phyloP scores from a whole-genome alignment of 257 asterid species.

The Handroanthus guayacan region DNA sequence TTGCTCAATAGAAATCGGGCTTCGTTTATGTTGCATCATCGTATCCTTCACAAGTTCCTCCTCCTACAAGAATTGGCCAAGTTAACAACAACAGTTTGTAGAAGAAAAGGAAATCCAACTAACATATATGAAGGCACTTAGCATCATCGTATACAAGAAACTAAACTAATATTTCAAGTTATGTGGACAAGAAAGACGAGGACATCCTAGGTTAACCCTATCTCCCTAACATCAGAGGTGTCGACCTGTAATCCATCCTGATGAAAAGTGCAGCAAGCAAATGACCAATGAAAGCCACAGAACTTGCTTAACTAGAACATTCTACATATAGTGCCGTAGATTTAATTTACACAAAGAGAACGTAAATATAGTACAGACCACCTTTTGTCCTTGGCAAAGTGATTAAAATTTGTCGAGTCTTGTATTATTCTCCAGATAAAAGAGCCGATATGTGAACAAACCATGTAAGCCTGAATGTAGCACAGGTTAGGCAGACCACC shows the following conservation, averaged over 20 bases:
- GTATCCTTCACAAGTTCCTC: conserved; percentile 36
- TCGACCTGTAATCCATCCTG: too few species aligned
- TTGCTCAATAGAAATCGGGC: conserved; percentile 65
- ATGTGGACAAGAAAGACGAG: too few species aligned
- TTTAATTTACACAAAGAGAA: not conserved
- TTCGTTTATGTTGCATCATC: conserved; percentile 89
- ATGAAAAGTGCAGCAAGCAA: too few species aligned
- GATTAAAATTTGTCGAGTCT: too few species aligned
- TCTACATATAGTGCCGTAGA: not conserved
- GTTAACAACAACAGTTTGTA: not conserved
- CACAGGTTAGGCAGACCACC: too few species aligned
- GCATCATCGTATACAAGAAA: not conserved
- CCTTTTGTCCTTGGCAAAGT: too few species aligned
- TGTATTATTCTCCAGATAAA: too few species aligned
- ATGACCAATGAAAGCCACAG: not conserved
- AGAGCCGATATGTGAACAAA: too few species aligned
- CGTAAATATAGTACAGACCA: not conserved
- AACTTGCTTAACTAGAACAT: not conserved
- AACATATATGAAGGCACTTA: not conserved
- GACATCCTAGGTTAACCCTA: too few species aligned
- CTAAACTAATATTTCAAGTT: not conserved
- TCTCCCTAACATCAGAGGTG: too few species aligned
- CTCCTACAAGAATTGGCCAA: conserved; percentile 32
- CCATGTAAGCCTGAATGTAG: too few species aligned
- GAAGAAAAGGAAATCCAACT: not conserved